phyloP scores from a whole-genome alignment of 2,329 filamentous ascomycete species.

The Talaromyces sp. region DNA sequence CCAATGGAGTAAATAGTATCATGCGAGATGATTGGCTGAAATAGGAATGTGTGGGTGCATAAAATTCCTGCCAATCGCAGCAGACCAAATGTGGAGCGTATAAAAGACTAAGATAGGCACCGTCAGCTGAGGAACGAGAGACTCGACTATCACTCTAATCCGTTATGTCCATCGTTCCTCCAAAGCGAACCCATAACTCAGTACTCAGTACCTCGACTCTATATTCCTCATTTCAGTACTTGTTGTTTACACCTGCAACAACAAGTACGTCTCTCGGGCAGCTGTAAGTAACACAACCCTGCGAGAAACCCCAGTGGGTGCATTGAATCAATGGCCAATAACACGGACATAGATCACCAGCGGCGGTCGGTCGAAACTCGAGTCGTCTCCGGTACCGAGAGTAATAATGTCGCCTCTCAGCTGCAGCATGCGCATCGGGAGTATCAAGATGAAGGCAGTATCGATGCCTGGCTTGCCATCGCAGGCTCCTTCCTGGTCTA shows the following conservation, averaged over 20 bases:
- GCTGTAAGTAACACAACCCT: not conserved
- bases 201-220: too few relatives aligned
- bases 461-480: not conserved
- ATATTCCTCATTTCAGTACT: not conserved
- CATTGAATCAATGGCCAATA: not conserved
- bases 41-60: not conserved
- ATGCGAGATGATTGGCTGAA: not conserved
- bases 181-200: not conserved
- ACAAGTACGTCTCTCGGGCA: not conserved
- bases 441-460: not conserved
- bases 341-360: not conserved
- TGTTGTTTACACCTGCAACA: not conserved
- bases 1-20: not conserved
- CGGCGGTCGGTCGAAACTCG: not conserved
- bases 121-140: too few relatives aligned
- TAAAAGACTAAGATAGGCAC: too few relatives aligned
- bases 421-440: not conserved
- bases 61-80: too few relatives aligned
- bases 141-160: too few relatives aligned
- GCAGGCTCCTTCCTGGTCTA: slow-evolving; percentile 1
- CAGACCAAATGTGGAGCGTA: too few relatives aligned
- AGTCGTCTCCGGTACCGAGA: not conserved
- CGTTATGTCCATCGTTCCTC: not conserved
- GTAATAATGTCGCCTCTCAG: not conserved
- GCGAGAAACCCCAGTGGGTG: not conserved